A percentile compares a stretch with the other conserved stretches of the same genome.
Conservation (phyloP, 1,139 yeast species). For the Protomyces inouyei region DNA sequence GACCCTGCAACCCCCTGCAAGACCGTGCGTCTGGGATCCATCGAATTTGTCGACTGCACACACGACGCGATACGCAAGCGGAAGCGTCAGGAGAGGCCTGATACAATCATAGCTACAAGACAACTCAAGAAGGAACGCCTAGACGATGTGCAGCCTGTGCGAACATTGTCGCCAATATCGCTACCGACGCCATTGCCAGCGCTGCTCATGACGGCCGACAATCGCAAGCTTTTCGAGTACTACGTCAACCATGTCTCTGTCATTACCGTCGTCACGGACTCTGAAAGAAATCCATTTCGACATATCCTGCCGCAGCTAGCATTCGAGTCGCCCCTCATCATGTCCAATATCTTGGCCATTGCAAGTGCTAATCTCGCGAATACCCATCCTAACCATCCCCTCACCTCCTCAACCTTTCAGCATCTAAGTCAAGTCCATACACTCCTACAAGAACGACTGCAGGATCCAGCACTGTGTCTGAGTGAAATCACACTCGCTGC, state of each 20-base stretch:
- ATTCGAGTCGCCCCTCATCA: constrained; percentile 17
- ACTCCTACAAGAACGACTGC: constrained; percentile 6
- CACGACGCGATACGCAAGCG: not conserved
- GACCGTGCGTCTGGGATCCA: not conserved
- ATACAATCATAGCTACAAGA: not conserved
- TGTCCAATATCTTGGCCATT: constrained; percentile 20
- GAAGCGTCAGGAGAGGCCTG: not conserved
- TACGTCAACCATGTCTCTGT: constrained; percentile 20
- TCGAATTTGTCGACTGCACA: not conserved
- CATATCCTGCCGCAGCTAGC: constrained; percentile 13
- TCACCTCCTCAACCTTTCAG: not conserved
- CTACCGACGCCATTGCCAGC: constrained; percentile 11
- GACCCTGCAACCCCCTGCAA: not conserved
- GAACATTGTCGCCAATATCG: not conserved
- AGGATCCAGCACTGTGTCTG: constrained; percentile 3
- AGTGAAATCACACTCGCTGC: constrained; percentile 22
- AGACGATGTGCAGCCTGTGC: not conserved
- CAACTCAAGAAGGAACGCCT: too few species aligned
- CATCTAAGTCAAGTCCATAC: constrained; percentile 18
- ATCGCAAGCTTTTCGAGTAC: constrained; percentile 15
- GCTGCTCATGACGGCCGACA: constrained; percentile 5
- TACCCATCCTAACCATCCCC: constrained; percentile 2
- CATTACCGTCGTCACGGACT: constrained; percentile 17
- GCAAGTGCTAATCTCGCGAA: constrained; percentile 18
- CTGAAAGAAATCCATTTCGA: constrained; percentile 7